Evolutionary conservation across 1,284 basidiomycete genomes (phyloP), one percentile per base, ranked within the genome.

Genomic region (Amylostereum areolatum): DNA sequence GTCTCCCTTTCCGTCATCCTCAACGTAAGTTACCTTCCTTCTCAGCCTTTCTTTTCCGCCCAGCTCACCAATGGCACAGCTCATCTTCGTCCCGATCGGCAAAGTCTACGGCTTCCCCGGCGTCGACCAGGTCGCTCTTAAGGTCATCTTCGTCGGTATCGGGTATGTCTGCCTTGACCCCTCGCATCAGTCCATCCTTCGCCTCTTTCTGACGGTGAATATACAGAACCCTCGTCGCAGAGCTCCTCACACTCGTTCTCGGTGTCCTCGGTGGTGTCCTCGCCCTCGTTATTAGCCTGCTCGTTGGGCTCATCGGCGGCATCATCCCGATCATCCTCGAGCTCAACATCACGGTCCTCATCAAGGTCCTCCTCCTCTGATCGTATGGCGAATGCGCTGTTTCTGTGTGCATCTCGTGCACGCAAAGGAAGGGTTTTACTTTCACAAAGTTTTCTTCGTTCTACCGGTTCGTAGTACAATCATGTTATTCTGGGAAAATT

Each of bases 341-440:
- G 27, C 53, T 58, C 47, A 55, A 53, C 45, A 33, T 58, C 39
- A 44, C 45, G 33, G 49, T 55, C 41, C 43, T 54, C 48, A 43
- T 58, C 51, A 50, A 33, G 40, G 29, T 56, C 51, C 39, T 58
- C 40, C 41, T 43, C 9, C 6, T 43, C 33, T 35, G n/a, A 39
- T n/a, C n/a, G n/a, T n/a, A n/a, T n/a, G n/a, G n/a, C n/a, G n/a
- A n/a, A n/a, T n/a, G n/a, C n/a, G n/a, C n/a, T n/a, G n/a, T n/a
- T n/a, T n/a, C n/a, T n/a, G n/a, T n/a, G n/a, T n/a, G n/a, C n/a
- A n/a, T n/a, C n/a, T n/a, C n/a, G n/a, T n/a, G n/a, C n/a, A n/a
- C n/a, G n/a, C n/a, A n/a, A n/a, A n/a, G n/a, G n/a, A n/a, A n/a
- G n/a, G n/a, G n/a, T n/a, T n/a, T n/a, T n/a, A n/a, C n/a, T n/a